These are phyloP conservation scores for Phytophthora parvispora DNA, from an alignment of 352 stramenopile genomes.

Conservation along the genomic window DNA sequence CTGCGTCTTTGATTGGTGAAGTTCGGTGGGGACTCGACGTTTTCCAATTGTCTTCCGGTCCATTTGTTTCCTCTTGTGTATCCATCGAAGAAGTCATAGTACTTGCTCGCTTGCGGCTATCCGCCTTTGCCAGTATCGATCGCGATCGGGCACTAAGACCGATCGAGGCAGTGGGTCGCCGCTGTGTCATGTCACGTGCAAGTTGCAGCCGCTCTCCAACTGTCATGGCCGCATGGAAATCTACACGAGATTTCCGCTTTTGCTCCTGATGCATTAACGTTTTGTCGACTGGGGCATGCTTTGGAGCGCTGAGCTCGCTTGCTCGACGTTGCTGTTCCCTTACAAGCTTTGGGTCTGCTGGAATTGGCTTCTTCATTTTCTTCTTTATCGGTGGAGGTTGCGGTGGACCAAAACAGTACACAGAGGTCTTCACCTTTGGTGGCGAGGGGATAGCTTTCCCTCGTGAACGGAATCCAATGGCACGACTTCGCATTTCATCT, in stretches of 20 bases:
- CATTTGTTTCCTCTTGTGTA: slow-evolving; percentile 4
- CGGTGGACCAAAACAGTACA: slow-evolving; percentile 61
- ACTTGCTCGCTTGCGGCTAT: slow-evolving; percentile 26
- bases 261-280: slow-evolving; percentile 64
- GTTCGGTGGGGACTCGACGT: slow-evolving; percentile 17
- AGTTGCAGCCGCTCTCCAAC: slow-evolving; percentile 73
- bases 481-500: slow-evolving; percentile 76
- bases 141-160: slow-evolving; percentile 28
- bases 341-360: slow-evolving; percentile 45
- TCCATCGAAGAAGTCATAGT: not conserved
- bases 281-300: slow-evolving; percentile 71
- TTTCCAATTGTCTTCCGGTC: slow-evolving; percentile 5
- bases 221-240: slow-evolving; percentile 75
- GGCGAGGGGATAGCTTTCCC: slow-evolving; percentile 70
- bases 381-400: slow-evolving; percentile 41
- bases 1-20: slow-evolving; percentile 38
- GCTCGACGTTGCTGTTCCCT: slow-evolving; percentile 65
- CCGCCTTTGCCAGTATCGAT: slow-evolving; percentile 30
- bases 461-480: slow-evolving; percentile 65
- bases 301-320: slow-evolving; percentile 73
- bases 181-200: slow-evolving; percentile 54
- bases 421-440: slow-evolving; percentile 55
- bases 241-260: slow-evolving; percentile 65
- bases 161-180: slow-evolving; percentile 28
- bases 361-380: slow-evolving; percentile 45